Base-by-base conservation (phyloP, 2,329 filamentous ascomycete genomes). In the Alternaria alternata region DNA sequence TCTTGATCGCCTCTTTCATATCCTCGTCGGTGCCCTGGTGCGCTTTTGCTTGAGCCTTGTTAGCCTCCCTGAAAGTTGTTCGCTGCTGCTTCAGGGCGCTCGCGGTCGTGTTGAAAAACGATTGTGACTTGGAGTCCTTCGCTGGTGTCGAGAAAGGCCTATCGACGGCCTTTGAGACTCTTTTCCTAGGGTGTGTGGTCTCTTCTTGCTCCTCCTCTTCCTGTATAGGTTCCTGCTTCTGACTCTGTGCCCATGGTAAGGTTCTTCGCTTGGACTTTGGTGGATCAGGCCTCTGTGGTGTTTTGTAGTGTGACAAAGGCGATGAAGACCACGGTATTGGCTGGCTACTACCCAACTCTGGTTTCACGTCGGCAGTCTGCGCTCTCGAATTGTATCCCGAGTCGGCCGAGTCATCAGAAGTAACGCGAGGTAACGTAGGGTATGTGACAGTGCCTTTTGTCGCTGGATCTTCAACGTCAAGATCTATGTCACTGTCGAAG, bases 401-500 rank as follows among this genome's bases (percentile, higher is more conserved):
- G 51, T 61, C 64, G 63, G 82, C 83, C 4, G 87, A 68, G 4
- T 49, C 51, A 16, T 51, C 48, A 2, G 64, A 62, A 7, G 60
- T 49, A 1, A 54, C 55, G 5, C 58, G 41, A 7, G 80, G 75
- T 16, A 82, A 71, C 11, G 72, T 74, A 1, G 82, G 81, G 51
- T 83, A 83, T 26, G 67, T 71, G 20, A 83, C 74, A 3, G 75
- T 75, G 39, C 70, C 73, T 65, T 81, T 82, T 2, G 85, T 81
- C 1, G 82, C 78, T 0, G 89, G 87, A 59, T 87, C 84, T 59
- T 91, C 85, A 52, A 88, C 85, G 63, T 93, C 91, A 24, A 96
- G 82, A 56, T 93, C 87, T 20, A 89, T 85, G 68, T 97, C 93
- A 73, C 94, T 91, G 70, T 93, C 92, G 67, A 96, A 95, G 73